These are phyloP conservation scores for Penicillium coprophilum DNA, from an alignment of 495 filamentous ascomycete genomes.

Conservation along the genomic window DNA sequence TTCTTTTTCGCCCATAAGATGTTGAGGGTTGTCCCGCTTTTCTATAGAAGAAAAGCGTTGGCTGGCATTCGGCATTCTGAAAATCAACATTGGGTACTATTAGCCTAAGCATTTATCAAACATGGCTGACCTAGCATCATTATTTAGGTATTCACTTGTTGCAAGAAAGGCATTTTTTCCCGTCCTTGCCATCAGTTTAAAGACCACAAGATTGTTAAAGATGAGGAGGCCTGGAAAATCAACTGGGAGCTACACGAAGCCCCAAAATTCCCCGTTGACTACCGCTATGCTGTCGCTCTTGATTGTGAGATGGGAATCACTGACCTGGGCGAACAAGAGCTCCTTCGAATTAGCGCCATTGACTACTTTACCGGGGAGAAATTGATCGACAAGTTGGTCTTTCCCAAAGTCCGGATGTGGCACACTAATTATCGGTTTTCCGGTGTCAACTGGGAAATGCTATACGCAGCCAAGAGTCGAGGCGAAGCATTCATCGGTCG, in stretches of 20 bases:
- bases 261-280: not conserved
- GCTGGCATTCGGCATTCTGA: too few species aligned
- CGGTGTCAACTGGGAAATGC: slow-evolving; percentile 29
- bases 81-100: too few species aligned
- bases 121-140: not conserved
- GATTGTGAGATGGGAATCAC: slow-evolving; percentile 52
- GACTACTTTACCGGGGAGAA: slow-evolving; percentile 45
- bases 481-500: slow-evolving; percentile 2
- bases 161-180: not conserved
- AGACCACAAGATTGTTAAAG: not conserved
- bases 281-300: slow-evolving; percentile 39
- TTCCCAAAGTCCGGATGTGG: slow-evolving; percentile 33
- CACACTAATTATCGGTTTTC: slow-evolving; percentile 43
- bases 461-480: slow-evolving; percentile 30
- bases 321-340: slow-evolving; percentile 28
- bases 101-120: not conserved
- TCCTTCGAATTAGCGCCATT: slow-evolving; percentile 43
- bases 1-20: not conserved
- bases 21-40: too few species aligned
- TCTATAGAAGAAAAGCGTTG: too few species aligned
- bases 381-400: slow-evolving; percentile 45
- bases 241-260: slow-evolving; percentile 1
- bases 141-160: not conserved
- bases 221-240: not conserved
- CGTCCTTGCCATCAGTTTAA: too few species aligned